Evolutionary conservation across 140 eudicot genomes (phyloP), one percentile per base, ranked within the genome.

Genomic region (Flaveria floridana): DNA sequence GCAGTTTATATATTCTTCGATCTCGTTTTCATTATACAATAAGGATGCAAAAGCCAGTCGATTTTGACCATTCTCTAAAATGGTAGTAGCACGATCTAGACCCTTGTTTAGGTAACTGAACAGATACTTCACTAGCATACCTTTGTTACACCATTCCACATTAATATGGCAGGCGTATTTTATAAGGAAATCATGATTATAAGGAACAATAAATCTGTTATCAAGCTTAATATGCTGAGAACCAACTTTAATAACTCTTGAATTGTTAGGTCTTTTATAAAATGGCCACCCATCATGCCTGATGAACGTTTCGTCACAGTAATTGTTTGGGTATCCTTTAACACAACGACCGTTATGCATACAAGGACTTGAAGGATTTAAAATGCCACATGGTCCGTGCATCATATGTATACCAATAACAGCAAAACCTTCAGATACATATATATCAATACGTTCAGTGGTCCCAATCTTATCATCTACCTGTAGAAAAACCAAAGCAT

Each of bases 111-210:
- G 23, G 30, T 26, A 26, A 26, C 30, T 1, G 3, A 26, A 26
- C 3, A 26, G 30, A 2, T 26, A 26, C 30, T 26, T 26, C 30
- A 26, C 30, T 3, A 2, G 30, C 30, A 8, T 7, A 0, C 72
- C 72, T 8, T 74, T 64, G 34, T 61, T 61, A 21, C 73, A 66
- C 73, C 65, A 50, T 11, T 76, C 73, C 7, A 51, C 67, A 65
- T 76, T 76, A 16, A 75, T 75, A 19, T 65, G 73, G 13, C 65
- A 65, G 8, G 7, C 20, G 1, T 61, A 74, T 9, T 65, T 76
- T 12, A 76, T 68, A 7, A 21, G 23, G 23, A 21, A 21, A 21
- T 21, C 23, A 21, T 21, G 23, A 21, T 21, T 21, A 21, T 21
- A 21, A 21, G 23, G 23, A 21, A 21, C 23, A 21, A 21, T 21